These are phyloP conservation scores for Aquilaria sinensis DNA, from an alignment of 345 rosid species.

Conservation along the genomic window DNA sequence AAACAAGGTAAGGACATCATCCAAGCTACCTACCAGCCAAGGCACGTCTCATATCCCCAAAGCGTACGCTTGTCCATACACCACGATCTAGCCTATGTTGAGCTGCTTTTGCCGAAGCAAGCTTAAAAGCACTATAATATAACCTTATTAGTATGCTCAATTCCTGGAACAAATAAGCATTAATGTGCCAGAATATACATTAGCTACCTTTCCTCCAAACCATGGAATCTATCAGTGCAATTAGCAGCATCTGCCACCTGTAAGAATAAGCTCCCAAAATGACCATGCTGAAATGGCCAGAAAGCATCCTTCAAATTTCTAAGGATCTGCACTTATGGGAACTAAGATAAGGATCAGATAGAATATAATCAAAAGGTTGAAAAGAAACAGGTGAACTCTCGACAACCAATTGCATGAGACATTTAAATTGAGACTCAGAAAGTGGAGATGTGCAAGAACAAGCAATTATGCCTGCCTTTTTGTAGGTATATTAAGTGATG, in stretches of 20 bases:
- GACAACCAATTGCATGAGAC: too few relatives aligned
- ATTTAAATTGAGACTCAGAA: too few relatives aligned
- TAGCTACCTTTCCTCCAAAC: constrained; percentile 36
- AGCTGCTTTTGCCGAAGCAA: constrained; percentile 58
- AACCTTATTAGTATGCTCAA: constrained; percentile 1
- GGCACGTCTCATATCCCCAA: constrained; percentile 61
- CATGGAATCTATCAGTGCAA: constrained; percentile 26
- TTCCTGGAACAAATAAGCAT: background rate
- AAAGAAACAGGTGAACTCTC: too few relatives aligned
- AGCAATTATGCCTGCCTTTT: too few relatives aligned
- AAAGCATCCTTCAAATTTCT: constrained; percentile 50
- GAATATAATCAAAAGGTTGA: too few relatives aligned
- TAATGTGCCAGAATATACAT: constrained; percentile 1
- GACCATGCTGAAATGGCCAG: constrained; percentile 64
- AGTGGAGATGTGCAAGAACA: too few relatives aligned
- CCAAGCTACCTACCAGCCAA: constrained; percentile 35
- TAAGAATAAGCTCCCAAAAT: constrained; percentile 41
- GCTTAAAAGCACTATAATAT: constrained; percentile 38
- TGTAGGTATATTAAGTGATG: too few relatives aligned
- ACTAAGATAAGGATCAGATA: too few relatives aligned
- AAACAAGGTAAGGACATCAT: background rate
- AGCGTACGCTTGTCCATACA: constrained; percentile 42
- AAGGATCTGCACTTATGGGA: constrained; percentile 28
- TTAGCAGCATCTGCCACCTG: constrained; percentile 55
- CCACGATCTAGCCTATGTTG: constrained; percentile 51